Evolutionary conservation across 2,329 filamentous ascomycete genomes (phyloP).

Genomic region (Ceratocystis papillata): DNA sequence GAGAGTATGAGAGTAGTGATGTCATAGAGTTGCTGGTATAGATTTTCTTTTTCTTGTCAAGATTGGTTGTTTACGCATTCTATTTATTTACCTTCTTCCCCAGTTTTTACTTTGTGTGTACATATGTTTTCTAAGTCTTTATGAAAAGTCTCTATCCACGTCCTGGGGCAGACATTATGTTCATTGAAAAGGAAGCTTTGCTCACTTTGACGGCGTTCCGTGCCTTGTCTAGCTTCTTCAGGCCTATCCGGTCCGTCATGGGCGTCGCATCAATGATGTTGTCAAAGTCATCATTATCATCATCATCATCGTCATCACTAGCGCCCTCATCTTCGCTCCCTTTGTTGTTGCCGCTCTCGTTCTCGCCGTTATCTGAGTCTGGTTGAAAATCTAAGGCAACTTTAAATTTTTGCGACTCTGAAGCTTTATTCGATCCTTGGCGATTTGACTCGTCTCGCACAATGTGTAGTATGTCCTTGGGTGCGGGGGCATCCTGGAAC

Average conservation of each 20-base stretch:
- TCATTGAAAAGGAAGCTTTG: slow-evolving; percentile 43
- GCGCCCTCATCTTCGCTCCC: slow-evolving; percentile 29
- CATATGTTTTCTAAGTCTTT: background rate
- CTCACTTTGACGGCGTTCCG: slow-evolving; percentile 39
- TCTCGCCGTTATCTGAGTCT: slow-evolving; percentile 54
- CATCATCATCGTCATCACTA: slow-evolving; percentile 42
- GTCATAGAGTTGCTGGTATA: slow-evolving; percentile 6
- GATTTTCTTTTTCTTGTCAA: background rate
- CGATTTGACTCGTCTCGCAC: slow-evolving; percentile 10
- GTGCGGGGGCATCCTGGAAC: slow-evolving; percentile 44
- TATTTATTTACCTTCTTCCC: background rate
- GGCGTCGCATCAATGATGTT: slow-evolving; percentile 86
- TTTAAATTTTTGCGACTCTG: slow-evolving; percentile 39
- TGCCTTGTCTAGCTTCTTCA: slow-evolving; percentile 47
- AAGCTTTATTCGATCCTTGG: slow-evolving; percentile 35
- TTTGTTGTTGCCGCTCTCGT: slow-evolving; percentile 32
- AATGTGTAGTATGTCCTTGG: slow-evolving; percentile 37
- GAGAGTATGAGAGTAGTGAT: slow-evolving; percentile 6
- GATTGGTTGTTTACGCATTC: background rate
- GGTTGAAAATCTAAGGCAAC: slow-evolving; percentile 48
- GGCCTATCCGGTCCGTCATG: slow-evolving; percentile 72
- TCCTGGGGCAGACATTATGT: slow-evolving; percentile 40
- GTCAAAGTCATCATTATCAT: slow-evolving; percentile 59
- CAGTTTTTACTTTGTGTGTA: slow-evolving; percentile 1
- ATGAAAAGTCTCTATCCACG: slow-evolving; percentile 18